Base-by-base conservation (phyloP, 1,284 basidiomycete species). In the Kwoniella shivajii region DNA sequence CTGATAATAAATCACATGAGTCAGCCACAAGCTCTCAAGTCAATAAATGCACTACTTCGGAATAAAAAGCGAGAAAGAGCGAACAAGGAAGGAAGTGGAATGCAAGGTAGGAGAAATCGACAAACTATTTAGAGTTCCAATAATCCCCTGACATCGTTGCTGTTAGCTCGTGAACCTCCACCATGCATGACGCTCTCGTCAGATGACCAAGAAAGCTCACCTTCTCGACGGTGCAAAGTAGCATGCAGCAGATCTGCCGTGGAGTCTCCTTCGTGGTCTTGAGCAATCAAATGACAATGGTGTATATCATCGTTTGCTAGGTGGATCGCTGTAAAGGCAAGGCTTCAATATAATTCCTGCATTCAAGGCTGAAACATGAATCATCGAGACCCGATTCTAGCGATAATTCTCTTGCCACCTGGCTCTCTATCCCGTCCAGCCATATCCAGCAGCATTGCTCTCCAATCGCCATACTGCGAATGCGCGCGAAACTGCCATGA, bases 41-140 rank as follows among this genome's bases (percentile, higher is more conserved):
- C 42, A 29, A 26, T 26, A 6, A 24, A 7, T 24, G 37, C 16
- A 20, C n/a, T 38, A 14, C 13, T 38, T 38, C 13, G 16, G 37
- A 16, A 6, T 14, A 38, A 9, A 38, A n/a, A 18, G 9, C n/a
- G 9, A n/a, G n/a, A 18, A 14, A 38, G 37, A 18, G 9, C 14
- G 16, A 7, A 18, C 33, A 16, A 26, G 38, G 47, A 5, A 31
- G 42, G 31, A 22, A 29, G 50, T 31, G 16, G 20, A 26, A 18
- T 10, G 13, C 38, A 1, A 9, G 14, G 16, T 20, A 24, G 20
- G 13, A 24, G 10, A 26, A 42, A 14, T 6, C 26, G 30, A 49
- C 10, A 16, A 69, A 75, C 75, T 75, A 78, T 56, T 77, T 78
- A 9, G 73, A 75, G 57, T 78, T 78, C 73, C 72, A 75, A 54